phyloP scores from a whole-genome alignment of 2,329 filamentous ascomycete species.

The Phaeosphaeriaceae sp. region DNA sequence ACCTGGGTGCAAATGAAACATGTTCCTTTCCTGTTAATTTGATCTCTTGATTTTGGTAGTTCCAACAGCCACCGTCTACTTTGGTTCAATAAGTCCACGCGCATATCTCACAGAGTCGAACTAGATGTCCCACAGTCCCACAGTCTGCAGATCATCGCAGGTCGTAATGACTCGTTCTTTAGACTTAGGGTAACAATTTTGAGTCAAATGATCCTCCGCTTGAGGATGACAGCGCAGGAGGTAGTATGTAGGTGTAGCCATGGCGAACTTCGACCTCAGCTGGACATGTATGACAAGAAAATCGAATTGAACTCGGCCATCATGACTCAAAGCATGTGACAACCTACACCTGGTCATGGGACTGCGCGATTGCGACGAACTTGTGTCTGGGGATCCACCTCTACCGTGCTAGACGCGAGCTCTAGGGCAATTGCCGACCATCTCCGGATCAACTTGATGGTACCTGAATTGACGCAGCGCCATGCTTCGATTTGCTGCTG shows the following conservation, averaged over 20 bases:
- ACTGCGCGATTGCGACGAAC: slow-evolving; percentile 11
- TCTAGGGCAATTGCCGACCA: neutral
- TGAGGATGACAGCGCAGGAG: neutral
- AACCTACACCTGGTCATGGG: slow-evolving; percentile 16
- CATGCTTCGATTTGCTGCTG: too few relatives aligned
- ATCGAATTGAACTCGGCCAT: neutral
- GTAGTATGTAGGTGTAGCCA: neutral
- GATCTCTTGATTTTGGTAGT: too few relatives aligned
- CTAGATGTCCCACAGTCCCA: too few relatives aligned
- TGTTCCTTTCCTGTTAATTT: too few relatives aligned
- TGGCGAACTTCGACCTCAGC: too few relatives aligned
- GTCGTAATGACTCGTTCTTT: neutral
- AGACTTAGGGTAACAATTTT: neutral
- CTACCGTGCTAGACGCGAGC: too few relatives aligned
- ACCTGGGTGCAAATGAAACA: neutral
- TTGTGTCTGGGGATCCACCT: neutral
- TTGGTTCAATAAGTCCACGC: too few relatives aligned
- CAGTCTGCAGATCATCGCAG: too few relatives aligned
- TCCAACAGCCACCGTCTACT: too few relatives aligned
- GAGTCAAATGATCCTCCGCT: neutral
- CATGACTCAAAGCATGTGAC: neutral
- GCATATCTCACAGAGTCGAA: too few relatives aligned
- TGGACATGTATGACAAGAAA: neutral
- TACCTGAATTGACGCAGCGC: too few relatives aligned
- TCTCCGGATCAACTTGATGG: neutral